A percentile compares a stretch with the other conserved stretches of the same genome.
These are phyloP conservation scores for Hibiscus mutabilis DNA, from an alignment of 345 rosid genomes.

Conservation along the genomic window DNA sequence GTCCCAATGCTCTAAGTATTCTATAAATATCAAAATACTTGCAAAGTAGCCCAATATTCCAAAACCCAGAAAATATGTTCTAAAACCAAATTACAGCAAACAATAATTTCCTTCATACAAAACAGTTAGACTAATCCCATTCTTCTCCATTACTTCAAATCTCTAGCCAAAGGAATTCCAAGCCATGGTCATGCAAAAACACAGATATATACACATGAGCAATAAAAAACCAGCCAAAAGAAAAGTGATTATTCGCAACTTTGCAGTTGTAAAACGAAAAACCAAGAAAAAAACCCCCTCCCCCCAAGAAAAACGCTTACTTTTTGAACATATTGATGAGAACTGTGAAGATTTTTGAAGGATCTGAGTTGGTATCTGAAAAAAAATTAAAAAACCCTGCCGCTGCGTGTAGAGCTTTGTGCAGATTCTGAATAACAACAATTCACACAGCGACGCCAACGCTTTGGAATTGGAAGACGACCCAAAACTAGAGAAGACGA, in stretches of 20 bases:
- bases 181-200: too few species aligned
- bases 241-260: too few species aligned
- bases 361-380: slow-evolving; percentile 13
- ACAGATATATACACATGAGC: too few species aligned
- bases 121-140: neutral
- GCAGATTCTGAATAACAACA: neutral
- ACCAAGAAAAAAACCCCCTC: too few species aligned
- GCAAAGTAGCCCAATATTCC: neutral
- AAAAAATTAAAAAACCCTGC: neutral
- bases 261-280: neutral
- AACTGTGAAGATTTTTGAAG: slow-evolving; percentile 3
- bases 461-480: neutral
- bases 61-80: neutral
- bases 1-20: neutral
- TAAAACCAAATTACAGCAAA: neutral
- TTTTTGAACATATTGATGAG: slow-evolving; percentile 38
- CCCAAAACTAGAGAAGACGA: neutral
- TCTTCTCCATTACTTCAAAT: too few species aligned
- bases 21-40: neutral
- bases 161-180: too few species aligned
- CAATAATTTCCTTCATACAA: neutral
- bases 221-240: too few species aligned
- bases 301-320: slow-evolving; percentile 16
- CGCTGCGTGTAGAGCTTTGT: neutral
- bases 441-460: neutral